Conservation (phyloP, 306 rosid species). For the Begonia fuchsioides region DNA sequence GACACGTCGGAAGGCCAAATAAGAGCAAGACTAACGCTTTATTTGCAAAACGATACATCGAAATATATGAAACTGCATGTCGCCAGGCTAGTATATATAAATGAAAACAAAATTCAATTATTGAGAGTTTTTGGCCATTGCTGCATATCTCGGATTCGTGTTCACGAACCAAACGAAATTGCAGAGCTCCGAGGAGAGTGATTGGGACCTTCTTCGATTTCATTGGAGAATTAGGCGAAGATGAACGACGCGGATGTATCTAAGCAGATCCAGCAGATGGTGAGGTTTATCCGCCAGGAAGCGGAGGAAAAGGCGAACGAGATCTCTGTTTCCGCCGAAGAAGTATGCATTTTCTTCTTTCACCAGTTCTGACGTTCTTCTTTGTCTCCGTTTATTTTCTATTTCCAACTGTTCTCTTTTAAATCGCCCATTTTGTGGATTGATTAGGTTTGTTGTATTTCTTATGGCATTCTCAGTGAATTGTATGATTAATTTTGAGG, state of each 20-base stretch:
- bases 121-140: neutral
- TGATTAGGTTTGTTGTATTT: neutral
- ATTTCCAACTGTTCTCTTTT: no score
- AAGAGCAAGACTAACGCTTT: no score
- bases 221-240: slow-evolving; percentile 11
- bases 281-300: slow-evolving; percentile 83
- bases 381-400: neutral
- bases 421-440: neutral
- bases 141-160: neutral
- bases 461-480: neutral
- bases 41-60: no score
- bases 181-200: slow-evolving; percentile 3
- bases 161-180: neutral
- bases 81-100: no score
- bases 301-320: slow-evolving; percentile 97
- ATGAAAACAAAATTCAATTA: no score
- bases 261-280: slow-evolving; percentile 98
- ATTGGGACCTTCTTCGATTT: slow-evolving; percentile 31
- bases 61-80: no score
- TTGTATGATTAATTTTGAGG: neutral
- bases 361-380: neutral
- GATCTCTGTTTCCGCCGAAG: slow-evolving; percentile 92
- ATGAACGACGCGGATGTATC: slow-evolving; percentile 97
- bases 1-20: no score
- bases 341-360: slow-evolving; percentile 21